Conservation (phyloP, 1,139 yeast genomes). For the Nakaseomyces sp. region DNA sequence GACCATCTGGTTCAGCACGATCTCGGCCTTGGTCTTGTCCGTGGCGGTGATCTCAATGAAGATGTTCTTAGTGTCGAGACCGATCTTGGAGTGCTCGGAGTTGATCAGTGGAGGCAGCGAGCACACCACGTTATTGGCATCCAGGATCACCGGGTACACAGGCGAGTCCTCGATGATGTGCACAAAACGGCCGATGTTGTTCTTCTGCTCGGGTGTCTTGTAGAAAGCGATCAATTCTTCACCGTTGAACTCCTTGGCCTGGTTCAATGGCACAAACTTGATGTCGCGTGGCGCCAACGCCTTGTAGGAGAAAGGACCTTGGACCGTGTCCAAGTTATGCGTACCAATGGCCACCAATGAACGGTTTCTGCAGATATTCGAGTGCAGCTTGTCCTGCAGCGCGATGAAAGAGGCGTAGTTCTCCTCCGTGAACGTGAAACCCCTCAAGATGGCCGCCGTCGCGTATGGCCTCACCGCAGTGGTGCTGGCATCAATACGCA, state of each 20-base stretch:
- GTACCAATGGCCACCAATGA: conserved; percentile 97
- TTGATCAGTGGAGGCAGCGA: conserved; percentile 97
- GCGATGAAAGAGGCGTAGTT: conserved; percentile 91
- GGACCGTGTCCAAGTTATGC: conserved; percentile 78
- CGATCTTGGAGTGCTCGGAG: conserved; percentile 82
- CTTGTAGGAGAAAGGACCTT: conserved; percentile 82
- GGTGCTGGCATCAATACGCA: conserved; percentile 71
- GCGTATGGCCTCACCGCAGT: conserved; percentile 79
- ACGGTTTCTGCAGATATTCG: conserved; percentile 93
- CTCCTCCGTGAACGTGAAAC: conserved; percentile 70
- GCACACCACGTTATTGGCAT: conserved; percentile 67
- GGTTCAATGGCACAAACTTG: conserved; percentile 78
- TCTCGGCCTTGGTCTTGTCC: conserved; percentile 84
- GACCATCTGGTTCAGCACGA: conserved; percentile 82
- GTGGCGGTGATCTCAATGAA: conserved; percentile 94
- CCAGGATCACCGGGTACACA: conserved; percentile 84
- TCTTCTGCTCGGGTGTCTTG: conserved; percentile 56
- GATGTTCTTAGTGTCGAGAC: conserved; percentile 75
- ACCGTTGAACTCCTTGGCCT: conserved; percentile 68
- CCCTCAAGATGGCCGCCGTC: conserved; percentile 85
- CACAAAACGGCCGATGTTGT: conserved; percentile 79
- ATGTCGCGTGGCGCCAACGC: conserved; percentile 76
- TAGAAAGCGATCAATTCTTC: conserved; percentile 79
- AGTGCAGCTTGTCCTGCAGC: conserved; percentile 90
- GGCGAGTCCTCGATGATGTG: conserved; percentile 85